phyloP scores from a whole-genome alignment of 1,284 basidiomycete species.

The Apiotrichum sp. region DNA sequence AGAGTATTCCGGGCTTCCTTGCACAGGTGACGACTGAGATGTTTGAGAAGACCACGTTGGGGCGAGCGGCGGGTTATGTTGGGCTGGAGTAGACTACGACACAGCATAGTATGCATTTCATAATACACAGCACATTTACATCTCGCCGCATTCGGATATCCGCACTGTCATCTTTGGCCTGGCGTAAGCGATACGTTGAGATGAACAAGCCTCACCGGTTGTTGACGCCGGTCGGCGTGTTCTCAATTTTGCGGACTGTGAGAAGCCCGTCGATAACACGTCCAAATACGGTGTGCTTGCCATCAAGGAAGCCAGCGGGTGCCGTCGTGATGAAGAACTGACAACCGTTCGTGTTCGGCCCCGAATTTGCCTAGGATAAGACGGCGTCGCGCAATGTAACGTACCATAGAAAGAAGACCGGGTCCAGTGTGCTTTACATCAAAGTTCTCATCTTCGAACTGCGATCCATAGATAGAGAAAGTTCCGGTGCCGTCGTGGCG shows the following conservation, averaged over 20 bases:
- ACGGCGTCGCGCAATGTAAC: no score
- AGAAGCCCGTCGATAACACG: conserved; percentile 82
- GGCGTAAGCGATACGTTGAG: neutral
- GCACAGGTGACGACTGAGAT: conserved; percentile 51
- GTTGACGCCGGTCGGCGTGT: conserved; percentile 70
- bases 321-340: conserved; percentile 97
- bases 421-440: conserved; percentile 77
- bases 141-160: conserved; percentile 51
- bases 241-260: conserved; percentile 88
- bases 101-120: neutral
- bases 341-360: conserved; percentile 84
- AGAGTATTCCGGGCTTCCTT: conserved; percentile 52
- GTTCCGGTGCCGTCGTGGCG: conserved; percentile 90
- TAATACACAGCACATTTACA: conserved; percentile 33
- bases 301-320: conserved; percentile 87
- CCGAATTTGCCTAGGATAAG: conserved; percentile 72
- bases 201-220: conserved; percentile 42
- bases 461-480: conserved; percentile 90
- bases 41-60: conserved; percentile 49
- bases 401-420: conserved; percentile 77
- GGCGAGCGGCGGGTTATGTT: conserved; percentile 40
- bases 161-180: conserved; percentile 23
- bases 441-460: conserved; percentile 96
- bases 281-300: conserved; percentile 91
- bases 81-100: conserved; percentile 25